Conservation (phyloP, 768 basidiomycete genomes). For the Podaxis sp. region DNA sequence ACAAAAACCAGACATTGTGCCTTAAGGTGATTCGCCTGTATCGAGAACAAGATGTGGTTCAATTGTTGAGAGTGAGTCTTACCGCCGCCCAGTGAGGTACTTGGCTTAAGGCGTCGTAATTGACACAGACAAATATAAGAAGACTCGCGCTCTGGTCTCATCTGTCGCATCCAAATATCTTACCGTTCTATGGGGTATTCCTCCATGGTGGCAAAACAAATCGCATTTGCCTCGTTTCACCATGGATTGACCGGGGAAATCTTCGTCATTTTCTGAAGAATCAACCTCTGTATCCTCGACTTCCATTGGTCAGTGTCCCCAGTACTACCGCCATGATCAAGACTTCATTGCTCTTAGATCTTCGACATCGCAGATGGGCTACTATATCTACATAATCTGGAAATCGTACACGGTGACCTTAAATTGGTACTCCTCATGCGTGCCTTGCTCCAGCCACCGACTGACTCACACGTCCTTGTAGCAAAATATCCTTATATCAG, state of each 20-base stretch:
- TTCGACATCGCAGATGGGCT: background rate
- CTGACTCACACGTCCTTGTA: background rate
- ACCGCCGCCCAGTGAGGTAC: background rate
- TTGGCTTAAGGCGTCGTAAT: background rate
- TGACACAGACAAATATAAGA: background rate
- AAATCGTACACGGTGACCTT: background rate
- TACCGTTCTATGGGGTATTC: background rate
- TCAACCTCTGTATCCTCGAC: background rate
- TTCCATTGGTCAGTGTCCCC: background rate
- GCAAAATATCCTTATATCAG: background rate
- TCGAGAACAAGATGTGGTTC: background rate
- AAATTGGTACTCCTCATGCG: background rate
- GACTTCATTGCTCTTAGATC: background rate
- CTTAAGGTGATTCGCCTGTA: background rate
- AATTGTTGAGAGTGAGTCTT: background rate
- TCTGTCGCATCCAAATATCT: background rate
- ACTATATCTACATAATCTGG: background rate
- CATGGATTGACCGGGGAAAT: background rate
- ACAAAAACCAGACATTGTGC: background rate
- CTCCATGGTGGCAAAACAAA: background rate
- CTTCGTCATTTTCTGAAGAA: background rate
- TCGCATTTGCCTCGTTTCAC: background rate
- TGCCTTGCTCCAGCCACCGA: background rate
- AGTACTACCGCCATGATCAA: background rate
- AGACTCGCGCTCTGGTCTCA: background rate